A percentile compares a stretch with the other conserved stretches of the same genome.
These are phyloP conservation scores for Pterocarpus santalinus DNA, from an alignment of 306 rosid genomes.

Conservation along the genomic window DNA sequence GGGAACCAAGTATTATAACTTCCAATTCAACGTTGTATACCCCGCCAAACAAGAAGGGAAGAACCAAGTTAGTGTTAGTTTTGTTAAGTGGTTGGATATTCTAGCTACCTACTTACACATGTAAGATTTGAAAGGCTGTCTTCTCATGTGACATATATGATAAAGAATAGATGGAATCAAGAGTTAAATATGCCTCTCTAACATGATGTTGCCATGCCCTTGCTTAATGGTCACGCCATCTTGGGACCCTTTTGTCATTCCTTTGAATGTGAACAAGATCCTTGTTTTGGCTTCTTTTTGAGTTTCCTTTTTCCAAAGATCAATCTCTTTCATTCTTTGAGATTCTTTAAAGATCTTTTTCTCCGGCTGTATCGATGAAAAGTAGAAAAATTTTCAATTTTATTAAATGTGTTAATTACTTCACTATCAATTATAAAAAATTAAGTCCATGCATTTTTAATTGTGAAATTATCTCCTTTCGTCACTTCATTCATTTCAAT, in stretches of 20 bases:
- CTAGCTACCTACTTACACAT: constrained; percentile 36
- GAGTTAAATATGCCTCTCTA: constrained; percentile 43
- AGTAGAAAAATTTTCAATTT: neutral
- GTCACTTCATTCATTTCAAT: neutral
- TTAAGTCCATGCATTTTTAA: neutral
- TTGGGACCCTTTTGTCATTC: constrained; percentile 44
- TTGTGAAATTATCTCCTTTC: neutral
- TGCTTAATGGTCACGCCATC: constrained; percentile 60
- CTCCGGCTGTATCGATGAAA: neutral
- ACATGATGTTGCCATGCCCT: constrained; percentile 36
- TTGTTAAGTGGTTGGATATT: constrained; percentile 42
- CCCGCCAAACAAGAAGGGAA: constrained; percentile 32
- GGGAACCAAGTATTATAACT: constrained; percentile 23
- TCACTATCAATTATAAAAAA: neutral
- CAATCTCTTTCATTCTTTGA: constrained; percentile 1
- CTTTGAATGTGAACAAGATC: constrained; percentile 43
- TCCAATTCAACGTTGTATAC: constrained; percentile 1
- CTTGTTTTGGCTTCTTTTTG: constrained; percentile 47
- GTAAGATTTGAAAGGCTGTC: constrained; percentile 44
- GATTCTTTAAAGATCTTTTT: neutral
- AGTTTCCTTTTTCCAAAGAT: neutral
- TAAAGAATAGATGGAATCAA: constrained; percentile 66
- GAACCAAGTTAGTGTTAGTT: constrained; percentile 3
- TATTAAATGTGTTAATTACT: neutral
- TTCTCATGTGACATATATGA: constrained; percentile 46